A percentile compares a stretch with the other conserved stretches of the same genome.
These are phyloP conservation scores for Exophiala xenobiotica DNA, from an alignment of 2,329 filamentous ascomycete genomes.

Conservation along the genomic window DNA sequence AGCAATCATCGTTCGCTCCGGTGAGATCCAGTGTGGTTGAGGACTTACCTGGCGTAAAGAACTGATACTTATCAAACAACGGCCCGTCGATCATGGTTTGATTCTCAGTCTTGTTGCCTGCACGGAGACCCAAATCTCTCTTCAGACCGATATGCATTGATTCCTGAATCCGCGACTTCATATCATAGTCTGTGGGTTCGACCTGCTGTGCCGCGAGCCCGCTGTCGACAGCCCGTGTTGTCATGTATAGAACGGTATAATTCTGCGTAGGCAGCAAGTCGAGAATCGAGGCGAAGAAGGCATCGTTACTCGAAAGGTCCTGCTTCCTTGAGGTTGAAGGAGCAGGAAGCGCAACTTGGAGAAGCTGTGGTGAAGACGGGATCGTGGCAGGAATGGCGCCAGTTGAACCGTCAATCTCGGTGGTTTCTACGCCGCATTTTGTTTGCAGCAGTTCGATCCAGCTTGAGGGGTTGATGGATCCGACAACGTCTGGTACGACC, in stretches of 20 bases:
- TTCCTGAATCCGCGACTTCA: slow-evolving; percentile 61
- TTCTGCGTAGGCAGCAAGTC: slow-evolving; percentile 49
- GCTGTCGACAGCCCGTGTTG: slow-evolving; percentile 52
- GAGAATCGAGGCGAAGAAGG: slow-evolving; percentile 48
- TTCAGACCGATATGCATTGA: slow-evolving; percentile 71
- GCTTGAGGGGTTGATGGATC: slow-evolving; percentile 45
- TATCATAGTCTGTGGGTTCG: slow-evolving; percentile 57
- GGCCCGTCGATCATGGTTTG: slow-evolving; percentile 39
- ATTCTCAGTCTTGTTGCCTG: slow-evolving; percentile 24
- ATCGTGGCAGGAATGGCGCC: slow-evolving; percentile 26
- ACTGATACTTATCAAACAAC: slow-evolving; percentile 91
- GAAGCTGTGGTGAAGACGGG: slow-evolving; percentile 34
- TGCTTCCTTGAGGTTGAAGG: slow-evolving; percentile 25
- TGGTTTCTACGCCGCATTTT: slow-evolving; percentile 48
- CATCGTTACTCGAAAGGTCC: slow-evolving; percentile 35
- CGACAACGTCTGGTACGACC: slow-evolving; percentile 55
- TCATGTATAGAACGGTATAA: slow-evolving; percentile 76
- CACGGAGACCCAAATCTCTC: slow-evolving; percentile 54
- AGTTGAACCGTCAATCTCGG: slow-evolving; percentile 44
- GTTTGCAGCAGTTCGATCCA: slow-evolving; percentile 46
- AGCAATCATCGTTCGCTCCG: not conserved
- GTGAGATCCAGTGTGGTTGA: not conserved
- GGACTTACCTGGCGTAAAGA: slow-evolving; percentile 77
- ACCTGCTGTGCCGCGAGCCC: slow-evolving; percentile 29
- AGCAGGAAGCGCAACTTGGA: slow-evolving; percentile 47